phyloP scores from a whole-genome alignment of 768 basidiomycete species.

The Mrakia blollopis region DNA sequence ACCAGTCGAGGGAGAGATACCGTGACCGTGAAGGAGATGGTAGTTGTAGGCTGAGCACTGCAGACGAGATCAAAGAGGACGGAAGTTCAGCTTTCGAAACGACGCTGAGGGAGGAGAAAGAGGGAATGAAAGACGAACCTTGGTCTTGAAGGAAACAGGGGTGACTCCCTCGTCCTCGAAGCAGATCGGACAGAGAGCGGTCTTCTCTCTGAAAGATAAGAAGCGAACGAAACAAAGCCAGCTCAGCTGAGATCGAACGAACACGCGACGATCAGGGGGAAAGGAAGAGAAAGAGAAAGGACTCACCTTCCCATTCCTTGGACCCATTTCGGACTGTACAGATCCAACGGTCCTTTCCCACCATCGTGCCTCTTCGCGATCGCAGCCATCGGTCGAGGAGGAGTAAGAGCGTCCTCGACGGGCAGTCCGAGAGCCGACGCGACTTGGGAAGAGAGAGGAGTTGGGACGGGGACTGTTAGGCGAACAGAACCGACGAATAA shows the following conservation, averaged over 20 bases:
- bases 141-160: slow-evolving; percentile 4
- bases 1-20: slow-evolving; percentile 64
- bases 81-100: not conserved
- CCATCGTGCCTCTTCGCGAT: not conserved
- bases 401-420: not conserved
- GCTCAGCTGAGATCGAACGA: not conserved
- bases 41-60: slow-evolving; percentile 11
- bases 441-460: slow-evolving; percentile 10
- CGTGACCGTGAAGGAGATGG: slow-evolving; percentile 39
- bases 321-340: slow-evolving; percentile 19
- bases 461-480: slow-evolving; percentile 4
- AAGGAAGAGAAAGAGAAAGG: not conserved
- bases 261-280: not conserved
- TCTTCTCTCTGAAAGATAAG: not conserved
- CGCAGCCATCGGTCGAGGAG: not conserved
- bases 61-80: not conserved
- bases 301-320: slow-evolving; percentile 20
- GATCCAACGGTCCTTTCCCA: not conserved
- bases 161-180: not conserved
- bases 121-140: not conserved
- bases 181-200: slow-evolving; percentile 15
- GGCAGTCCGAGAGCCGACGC: not conserved
- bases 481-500: too few species aligned
- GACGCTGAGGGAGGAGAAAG: not conserved
- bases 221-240: not conserved